phyloP scores from a whole-genome alignment of 73 alveolate genomes.

The Halteria grandinella region DNA sequence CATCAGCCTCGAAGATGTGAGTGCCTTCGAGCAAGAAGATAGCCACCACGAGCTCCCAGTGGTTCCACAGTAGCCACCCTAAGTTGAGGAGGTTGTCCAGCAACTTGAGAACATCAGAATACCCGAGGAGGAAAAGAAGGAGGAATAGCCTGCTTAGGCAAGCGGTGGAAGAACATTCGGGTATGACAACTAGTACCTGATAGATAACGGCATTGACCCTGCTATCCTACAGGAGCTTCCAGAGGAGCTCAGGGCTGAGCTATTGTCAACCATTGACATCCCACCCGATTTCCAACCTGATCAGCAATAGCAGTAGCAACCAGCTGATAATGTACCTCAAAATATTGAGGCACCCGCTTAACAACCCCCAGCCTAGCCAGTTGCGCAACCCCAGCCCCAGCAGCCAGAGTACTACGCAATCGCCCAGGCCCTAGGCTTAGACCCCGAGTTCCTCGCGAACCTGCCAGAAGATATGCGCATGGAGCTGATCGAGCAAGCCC shows the following conservation, averaged over 20 bases:
- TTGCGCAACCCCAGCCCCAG: not conserved
- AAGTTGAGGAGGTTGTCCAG: constrained; percentile 26
- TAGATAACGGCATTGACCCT: constrained; percentile 59
- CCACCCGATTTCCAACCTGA: not conserved
- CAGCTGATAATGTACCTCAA: too few relatives aligned
- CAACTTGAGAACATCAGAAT: too few relatives aligned
- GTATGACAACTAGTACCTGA: constrained; percentile 13
- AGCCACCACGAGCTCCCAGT: not conserved
- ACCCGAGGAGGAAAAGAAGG: not conserved
- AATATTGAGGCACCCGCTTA: not conserved
- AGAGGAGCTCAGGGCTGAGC: constrained; percentile 61
- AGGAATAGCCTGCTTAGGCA: not conserved
- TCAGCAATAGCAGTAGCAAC: constrained; percentile 19
- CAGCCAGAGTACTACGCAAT: not conserved
- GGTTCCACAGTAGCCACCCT: not conserved
- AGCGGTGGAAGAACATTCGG: constrained; percentile 27
- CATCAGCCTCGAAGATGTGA: too few relatives aligned
- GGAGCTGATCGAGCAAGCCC: constrained; percentile 54
- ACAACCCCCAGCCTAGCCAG: constrained; percentile 3
- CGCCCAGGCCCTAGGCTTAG: constrained; percentile 54
- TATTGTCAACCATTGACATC: constrained; percentile 38
- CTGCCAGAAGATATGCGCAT: constrained; percentile 60
- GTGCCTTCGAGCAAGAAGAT: not conserved
- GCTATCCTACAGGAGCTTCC: constrained; percentile 56
- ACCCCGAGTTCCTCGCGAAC: constrained; percentile 65